These are phyloP conservation scores for Paramecium sonneborni DNA, from an alignment of 73 alveolate species.

Conservation along the genomic window DNA sequence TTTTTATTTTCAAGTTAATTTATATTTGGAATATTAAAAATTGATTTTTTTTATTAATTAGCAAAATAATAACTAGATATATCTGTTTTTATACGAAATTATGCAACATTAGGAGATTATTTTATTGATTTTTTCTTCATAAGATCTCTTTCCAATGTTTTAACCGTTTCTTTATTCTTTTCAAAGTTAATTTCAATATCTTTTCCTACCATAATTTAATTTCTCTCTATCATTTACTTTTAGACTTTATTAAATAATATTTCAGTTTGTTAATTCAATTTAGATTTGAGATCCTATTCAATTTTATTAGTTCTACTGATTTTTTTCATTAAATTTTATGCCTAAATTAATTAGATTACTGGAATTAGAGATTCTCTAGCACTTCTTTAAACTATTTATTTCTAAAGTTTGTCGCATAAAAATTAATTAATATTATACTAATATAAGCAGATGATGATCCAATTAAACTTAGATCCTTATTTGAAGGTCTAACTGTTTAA, in stretches of 20 bases:
- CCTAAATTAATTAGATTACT: neutral
- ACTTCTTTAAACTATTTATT: neutral
- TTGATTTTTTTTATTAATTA: neutral
- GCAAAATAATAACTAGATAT: slow-evolving; percentile 4
- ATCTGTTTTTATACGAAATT: neutral
- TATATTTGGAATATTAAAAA: neutral
- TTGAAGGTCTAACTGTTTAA: neutral
- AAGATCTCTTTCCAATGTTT: neutral
- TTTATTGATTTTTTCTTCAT: neutral
- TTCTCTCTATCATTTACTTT: neutral
- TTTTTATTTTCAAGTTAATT: neutral
- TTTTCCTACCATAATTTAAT: neutral
- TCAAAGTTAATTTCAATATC: neutral
- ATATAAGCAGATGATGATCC: neutral
- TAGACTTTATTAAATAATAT: neutral
- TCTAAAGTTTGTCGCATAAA: neutral
- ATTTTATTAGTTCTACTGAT: neutral
- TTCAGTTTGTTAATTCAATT: neutral
- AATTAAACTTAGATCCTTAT: neutral
- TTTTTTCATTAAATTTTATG: neutral
- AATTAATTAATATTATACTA: neutral
- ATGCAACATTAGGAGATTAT: neutral
- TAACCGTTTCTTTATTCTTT: neutral
- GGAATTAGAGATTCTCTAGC: neutral
- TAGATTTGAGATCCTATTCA: neutral